phyloP scores from a whole-genome alignment of 306 rosid species.

The Notholithocarpus densiflorus region DNA sequence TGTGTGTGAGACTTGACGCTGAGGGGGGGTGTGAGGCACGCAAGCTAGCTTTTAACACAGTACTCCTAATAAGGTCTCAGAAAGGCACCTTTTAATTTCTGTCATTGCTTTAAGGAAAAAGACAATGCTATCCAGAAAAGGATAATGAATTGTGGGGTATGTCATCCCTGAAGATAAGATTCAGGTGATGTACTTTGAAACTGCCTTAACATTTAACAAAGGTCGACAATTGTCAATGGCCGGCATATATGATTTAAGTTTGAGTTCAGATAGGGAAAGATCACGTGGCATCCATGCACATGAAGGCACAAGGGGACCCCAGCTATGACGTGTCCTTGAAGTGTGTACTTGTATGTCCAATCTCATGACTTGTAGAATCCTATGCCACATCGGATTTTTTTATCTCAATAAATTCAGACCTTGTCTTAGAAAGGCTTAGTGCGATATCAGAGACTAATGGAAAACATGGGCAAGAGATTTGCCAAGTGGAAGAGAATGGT shows the following conservation, averaged over 20 bases:
- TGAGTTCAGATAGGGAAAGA: slow-evolving; percentile 22
- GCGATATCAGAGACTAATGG: neutral
- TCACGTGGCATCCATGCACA: slow-evolving; percentile 39
- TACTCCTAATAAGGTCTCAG: slow-evolving; percentile 1
- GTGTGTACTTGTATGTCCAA: slow-evolving; percentile 15
- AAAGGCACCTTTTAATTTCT: slow-evolving; percentile 2
- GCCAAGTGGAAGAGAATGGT: slow-evolving; percentile 67
- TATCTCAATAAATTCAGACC: neutral
- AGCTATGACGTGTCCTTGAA: slow-evolving; percentile 18
- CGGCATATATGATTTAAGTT: slow-evolving; percentile 50
- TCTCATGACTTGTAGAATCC: neutral
- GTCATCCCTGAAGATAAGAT: slow-evolving; percentile 37
- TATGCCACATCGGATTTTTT: neutral
- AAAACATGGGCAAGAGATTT: slow-evolving; percentile 46
- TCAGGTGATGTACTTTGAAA: slow-evolving; percentile 47
- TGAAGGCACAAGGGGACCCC: slow-evolving; percentile 45
- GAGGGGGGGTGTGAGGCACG: no score
- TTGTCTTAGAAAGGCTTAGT: neutral
- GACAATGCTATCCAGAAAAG: neutral
- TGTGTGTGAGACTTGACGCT: no score
- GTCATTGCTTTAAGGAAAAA: neutral
- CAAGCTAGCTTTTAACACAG: no score
- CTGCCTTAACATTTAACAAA: slow-evolving; percentile 19
- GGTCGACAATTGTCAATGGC: slow-evolving; percentile 43
- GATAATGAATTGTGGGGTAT: slow-evolving; percentile 40